These are phyloP conservation scores for Colletotrichum incanum DNA, from an alignment of 2,329 filamentous ascomycete species.

Conservation along the genomic window DNA sequence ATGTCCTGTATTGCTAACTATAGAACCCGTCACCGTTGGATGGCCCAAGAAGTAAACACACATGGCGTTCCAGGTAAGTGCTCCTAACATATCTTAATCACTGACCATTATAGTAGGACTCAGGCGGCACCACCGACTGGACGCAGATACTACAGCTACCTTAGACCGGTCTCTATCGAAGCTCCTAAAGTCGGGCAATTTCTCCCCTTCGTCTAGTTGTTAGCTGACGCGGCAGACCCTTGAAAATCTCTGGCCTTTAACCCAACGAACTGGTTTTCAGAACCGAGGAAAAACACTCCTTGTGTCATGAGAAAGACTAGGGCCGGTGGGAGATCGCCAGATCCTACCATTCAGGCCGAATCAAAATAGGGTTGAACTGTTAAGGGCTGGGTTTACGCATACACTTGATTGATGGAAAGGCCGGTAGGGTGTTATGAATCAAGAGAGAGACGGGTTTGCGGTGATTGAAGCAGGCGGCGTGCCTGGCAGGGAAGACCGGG, in stretches of 20 bases:
- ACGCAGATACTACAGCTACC: not conserved
- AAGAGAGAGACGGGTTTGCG: not conserved
- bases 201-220: not conserved
- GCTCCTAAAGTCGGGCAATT: not conserved
- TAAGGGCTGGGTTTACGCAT: not conserved
- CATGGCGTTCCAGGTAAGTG: not conserved
- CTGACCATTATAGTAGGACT: not conserved
- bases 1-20: too few species aligned
- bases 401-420: not conserved
- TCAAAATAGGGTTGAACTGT: not conserved
- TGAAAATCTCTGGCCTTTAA: not conserved
- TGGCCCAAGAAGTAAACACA: not conserved
- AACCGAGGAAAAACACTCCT: not conserved
- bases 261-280: not conserved
- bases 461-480: not conserved
- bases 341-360: not conserved
- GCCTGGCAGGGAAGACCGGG: not conserved
- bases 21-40: not conserved
- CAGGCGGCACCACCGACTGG: not conserved
- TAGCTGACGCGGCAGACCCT: not conserved
- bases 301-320: not conserved
- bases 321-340: not conserved
- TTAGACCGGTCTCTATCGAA: not conserved
- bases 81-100: too few species aligned
- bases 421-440: not conserved